phyloP scores from a whole-genome alignment of 2,329 filamentous ascomycete genomes.

The Calycina herbarum region DNA sequence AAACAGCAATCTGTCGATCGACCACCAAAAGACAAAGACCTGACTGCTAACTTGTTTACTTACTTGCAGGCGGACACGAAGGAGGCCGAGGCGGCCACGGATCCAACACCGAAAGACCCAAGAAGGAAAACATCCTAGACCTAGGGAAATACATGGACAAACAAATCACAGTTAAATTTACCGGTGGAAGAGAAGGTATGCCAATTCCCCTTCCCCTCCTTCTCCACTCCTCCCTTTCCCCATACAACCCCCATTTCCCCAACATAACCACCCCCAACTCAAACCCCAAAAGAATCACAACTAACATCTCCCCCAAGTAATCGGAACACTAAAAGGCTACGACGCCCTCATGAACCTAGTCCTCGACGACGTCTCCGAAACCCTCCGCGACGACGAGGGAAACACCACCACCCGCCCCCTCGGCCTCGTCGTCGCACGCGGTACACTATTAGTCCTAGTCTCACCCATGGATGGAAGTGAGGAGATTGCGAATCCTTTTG shows the following conservation, averaged over 20 bases:
- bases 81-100: slow-evolving; percentile 50
- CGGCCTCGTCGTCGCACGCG: slow-evolving; percentile 80
- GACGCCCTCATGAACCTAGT: slow-evolving; percentile 98
- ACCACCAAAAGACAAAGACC: no score
- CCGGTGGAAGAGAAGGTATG: slow-evolving; percentile 83
- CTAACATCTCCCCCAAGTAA: slow-evolving; percentile 56
- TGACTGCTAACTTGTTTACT: neutral
- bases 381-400: slow-evolving; percentile 91
- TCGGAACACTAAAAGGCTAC: slow-evolving; percentile 88
- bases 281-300: neutral
- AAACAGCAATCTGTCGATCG: neutral
- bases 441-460: slow-evolving; percentile 89
- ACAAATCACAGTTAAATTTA: slow-evolving; percentile 93
- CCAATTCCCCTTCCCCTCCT: neutral
- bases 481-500: slow-evolving; percentile 92
- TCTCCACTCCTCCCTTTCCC: neutral
- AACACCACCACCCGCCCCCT: slow-evolving; percentile 72
- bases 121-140: slow-evolving; percentile 99
- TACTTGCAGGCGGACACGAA: slow-evolving; percentile 35
- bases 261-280: no score
- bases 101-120: slow-evolving; percentile 70
- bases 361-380: slow-evolving; percentile 88
- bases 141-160: slow-evolving; percentile 97
- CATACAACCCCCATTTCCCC: neutral
- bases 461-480: slow-evolving; percentile 93